Base-by-base conservation (phyloP, 202 grass and related monocot species). In the Carex sylvatica region DNA sequence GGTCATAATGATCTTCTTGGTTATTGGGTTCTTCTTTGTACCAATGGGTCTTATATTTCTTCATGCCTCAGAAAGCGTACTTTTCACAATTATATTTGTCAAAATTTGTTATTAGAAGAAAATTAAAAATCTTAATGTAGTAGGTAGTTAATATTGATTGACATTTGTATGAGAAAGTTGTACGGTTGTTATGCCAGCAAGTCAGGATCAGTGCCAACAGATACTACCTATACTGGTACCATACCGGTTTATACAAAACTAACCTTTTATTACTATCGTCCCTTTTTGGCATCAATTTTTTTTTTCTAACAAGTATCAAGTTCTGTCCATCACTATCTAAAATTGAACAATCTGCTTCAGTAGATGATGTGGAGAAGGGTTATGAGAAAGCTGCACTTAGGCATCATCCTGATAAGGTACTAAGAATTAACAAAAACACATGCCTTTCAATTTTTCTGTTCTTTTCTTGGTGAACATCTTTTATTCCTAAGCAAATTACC, bases 381-480 rank as follows among this genome's bases (percentile, higher is more conserved):
- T 98, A 95, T 61, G 87, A 86, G 78, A 95, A 91, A 93, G 90
- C 92, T 78, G 95, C 90, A 87, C 76, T 95, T 56, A 88, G 76
- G 77, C 92, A 95, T 88, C 90, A 91, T 88, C 95, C 90, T 72
- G 92, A 98, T 63, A 90, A 95, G 80, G 93, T 93, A 76, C 53
- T 66, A 75, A 65, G 70, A 76, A 60, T 56, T 24, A 83, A 61
- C 82, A 84, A 55, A 47, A 56, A 79, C 66, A 85, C 60, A 56
- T 83, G 49, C 60, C 31, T 5, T 87, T 53, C 2, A 73, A 62
- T 66, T 49, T 49, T 49, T 49, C 19, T 68, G 76, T 73, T 75
- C 23, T 84, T 76, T 77, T 66, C 47, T 62, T 84, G 20, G 7
- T 15, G 8, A 18, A 74, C 22, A 63, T 63, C 0, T 28, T 28